Conservation (phyloP, 2,329 filamentous ascomycete species). For the Raffaelea deltoideospora region DNA sequence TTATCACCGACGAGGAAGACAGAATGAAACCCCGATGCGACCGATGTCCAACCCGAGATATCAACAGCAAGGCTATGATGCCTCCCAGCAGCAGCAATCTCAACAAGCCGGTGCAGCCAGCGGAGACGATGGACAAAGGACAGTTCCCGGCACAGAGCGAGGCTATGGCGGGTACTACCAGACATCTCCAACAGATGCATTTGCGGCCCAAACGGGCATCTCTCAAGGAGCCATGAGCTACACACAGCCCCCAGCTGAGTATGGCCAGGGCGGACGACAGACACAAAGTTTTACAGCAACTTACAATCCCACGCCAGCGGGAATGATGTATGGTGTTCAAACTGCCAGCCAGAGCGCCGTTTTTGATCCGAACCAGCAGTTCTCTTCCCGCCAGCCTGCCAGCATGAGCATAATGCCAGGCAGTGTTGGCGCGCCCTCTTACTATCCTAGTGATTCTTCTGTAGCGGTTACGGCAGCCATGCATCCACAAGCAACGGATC, state of each 20-base stretch:
- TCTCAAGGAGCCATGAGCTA: slow-evolving; percentile 36
- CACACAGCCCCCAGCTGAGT: slow-evolving; percentile 44
- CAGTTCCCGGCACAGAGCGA: slow-evolving; percentile 3
- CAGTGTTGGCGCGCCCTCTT: slow-evolving; percentile 55
- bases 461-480: slow-evolving; percentile 40
- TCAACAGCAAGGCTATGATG: slow-evolving; percentile 27
- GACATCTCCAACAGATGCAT: slow-evolving; percentile 31
- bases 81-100: slow-evolving; percentile 31
- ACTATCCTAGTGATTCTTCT: slow-evolving; percentile 56
- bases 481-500: slow-evolving; percentile 32
- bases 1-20: slow-evolving; percentile 56
- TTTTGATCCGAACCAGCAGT: slow-evolving; percentile 66
- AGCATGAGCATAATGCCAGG: slow-evolving; percentile 58
- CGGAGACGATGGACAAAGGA: slow-evolving; percentile 6
- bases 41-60: slow-evolving; percentile 41
- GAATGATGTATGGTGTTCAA: slow-evolving; percentile 71
- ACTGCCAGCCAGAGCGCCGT: slow-evolving; percentile 44
- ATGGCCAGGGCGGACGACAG: slow-evolving; percentile 45
- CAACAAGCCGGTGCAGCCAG: slow-evolving; percentile 28
- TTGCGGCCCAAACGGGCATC: slow-evolving; percentile 39
- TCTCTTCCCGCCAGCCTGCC: slow-evolving; percentile 60
- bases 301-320: slow-evolving; percentile 43
- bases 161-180: slow-evolving; percentile 46
- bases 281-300: slow-evolving; percentile 35
- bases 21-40: slow-evolving; percentile 57